Base-by-base conservation (phyloP, 768 basidiomycete genomes). In the Coprinopsis sp. region DNA sequence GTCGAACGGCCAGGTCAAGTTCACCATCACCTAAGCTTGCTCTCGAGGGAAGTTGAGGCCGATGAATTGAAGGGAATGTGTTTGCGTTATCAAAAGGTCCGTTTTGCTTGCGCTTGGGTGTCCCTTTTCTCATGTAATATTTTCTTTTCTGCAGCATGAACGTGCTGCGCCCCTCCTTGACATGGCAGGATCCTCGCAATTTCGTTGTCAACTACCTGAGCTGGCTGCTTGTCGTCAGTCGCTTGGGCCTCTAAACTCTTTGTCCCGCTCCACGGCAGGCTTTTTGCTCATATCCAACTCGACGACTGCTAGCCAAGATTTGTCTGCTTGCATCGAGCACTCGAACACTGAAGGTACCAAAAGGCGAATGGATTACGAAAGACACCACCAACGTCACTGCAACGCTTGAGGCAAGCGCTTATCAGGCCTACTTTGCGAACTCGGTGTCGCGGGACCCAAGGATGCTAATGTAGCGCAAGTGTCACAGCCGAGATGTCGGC, bases 301-400 rank as follows among this genome's bases (percentile, higher is more conserved):
- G 96, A 99, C 62, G 88, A 93, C 61, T 98, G 97, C 60, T 67
- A 78, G 33, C 73, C 82, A 11, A 84, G 84, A 0, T 77, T 93
- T 21, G 86, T 84, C 1, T 84, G 91, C 18, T 88, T 94, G n/a
- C 61, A 74, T 92, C 29, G 93, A 95, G 63, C 84, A 89, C 31
- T 76, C 95, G 2, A 76, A 82, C 43, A 84, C 92, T 47, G 90
- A 94, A 51, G 81, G 79, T 7, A 83, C 81, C 0, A 79, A 87
- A 84, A 59, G 81, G 83, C 23, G 91, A 95, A 47, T 99, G 96
- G 96, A 84, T 91, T 55, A 92, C 93, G 87, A 95, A 97, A 91
- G 95, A 81, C 0, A 70, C 87, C 37, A 72, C 91, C 54, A 95
- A 95, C 62, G 72, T 97, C 25, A 74, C 79, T 4, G 78, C 87